Conservation (phyloP, 73 alveolate species). For the Tetrahymena elliotti region DNA sequence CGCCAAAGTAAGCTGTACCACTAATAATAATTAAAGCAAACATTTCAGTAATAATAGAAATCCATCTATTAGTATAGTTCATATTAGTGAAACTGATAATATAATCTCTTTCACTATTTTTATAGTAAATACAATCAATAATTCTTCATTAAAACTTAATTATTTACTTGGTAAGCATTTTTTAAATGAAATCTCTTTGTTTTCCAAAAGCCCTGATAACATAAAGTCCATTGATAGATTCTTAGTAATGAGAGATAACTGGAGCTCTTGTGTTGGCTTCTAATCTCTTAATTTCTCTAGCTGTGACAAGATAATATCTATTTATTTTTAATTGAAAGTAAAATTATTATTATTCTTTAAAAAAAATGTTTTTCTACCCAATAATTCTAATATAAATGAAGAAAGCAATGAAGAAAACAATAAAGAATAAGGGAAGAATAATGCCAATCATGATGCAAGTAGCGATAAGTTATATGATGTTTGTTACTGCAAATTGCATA, state of each 20-base stretch:
- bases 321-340: not conserved
- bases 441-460: not conserved
- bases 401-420: not conserved
- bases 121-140: not conserved
- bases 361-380: not conserved
- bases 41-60: not conserved
- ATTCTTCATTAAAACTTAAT: not conserved
- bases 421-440: not conserved
- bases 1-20: not conserved
- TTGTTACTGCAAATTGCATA: not conserved
- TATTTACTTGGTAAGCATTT: not conserved
- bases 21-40: not conserved
- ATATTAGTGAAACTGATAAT: not conserved
- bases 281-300: conserved; percentile 74
- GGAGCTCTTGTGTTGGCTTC: conserved; percentile 87
- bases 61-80: not conserved
- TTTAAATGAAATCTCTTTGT: not conserved
- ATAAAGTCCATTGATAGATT: conserved; percentile 76
- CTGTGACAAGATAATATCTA: conserved; percentile 10
- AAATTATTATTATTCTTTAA: not conserved
- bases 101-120: not conserved
- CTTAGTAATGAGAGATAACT: conserved; percentile 69
- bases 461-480: not conserved
- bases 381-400: not conserved
- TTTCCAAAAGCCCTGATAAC: conserved; percentile 79